A percentile compares a stretch with the other conserved stretches of the same genome.
phyloP scores from a whole-genome alignment of 192 early-diverging fungal species.

The Endogone sp. region DNA sequence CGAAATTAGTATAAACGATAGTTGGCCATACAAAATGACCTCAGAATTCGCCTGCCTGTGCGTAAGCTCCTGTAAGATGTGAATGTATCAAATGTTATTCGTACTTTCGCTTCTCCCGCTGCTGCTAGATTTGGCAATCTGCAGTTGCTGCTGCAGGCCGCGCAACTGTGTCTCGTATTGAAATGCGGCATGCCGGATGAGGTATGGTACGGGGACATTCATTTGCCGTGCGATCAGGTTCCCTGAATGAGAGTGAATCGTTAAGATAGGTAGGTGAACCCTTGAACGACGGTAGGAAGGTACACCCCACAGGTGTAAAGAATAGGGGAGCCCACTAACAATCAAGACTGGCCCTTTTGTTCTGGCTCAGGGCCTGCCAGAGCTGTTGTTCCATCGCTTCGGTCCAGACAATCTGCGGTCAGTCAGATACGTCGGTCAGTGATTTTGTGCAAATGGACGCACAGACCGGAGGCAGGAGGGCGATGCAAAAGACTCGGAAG shows the following conservation, averaged over 20 bases:
- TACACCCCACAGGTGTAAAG: no score
- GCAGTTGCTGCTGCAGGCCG: constrained; percentile 33
- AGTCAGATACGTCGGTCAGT: not conserved
- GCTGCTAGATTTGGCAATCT: constrained; percentile 19
- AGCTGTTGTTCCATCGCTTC: constrained; percentile 54
- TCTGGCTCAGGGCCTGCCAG: constrained; percentile 51
- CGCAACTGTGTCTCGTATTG: constrained; percentile 54
- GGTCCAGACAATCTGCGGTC: constrained; percentile 49
- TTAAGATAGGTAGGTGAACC: not conserved
- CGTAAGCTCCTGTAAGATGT: no score
- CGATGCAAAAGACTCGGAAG: not conserved
- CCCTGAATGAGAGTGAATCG: constrained; percentile 25
- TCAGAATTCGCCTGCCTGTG: no score
- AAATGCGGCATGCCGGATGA: constrained; percentile 49
- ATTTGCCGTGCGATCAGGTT: constrained; percentile 43
- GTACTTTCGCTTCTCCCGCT: no score
- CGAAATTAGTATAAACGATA: no score
- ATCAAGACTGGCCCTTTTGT: constrained; percentile 41
- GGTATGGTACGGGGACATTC: constrained; percentile 44
- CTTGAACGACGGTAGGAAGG: not conserved
- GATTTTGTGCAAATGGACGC: not conserved
- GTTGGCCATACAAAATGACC: no score
- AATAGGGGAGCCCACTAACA: constrained; percentile 31
- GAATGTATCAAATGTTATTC: no score
- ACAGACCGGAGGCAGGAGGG: no score